Percentiles rank a stretch among this genome's conserved stretches.
Evolutionary conservation across 2,329 filamentous ascomycete genomes (phyloP).

Genomic region (Hypoxylon sp.): DNA sequence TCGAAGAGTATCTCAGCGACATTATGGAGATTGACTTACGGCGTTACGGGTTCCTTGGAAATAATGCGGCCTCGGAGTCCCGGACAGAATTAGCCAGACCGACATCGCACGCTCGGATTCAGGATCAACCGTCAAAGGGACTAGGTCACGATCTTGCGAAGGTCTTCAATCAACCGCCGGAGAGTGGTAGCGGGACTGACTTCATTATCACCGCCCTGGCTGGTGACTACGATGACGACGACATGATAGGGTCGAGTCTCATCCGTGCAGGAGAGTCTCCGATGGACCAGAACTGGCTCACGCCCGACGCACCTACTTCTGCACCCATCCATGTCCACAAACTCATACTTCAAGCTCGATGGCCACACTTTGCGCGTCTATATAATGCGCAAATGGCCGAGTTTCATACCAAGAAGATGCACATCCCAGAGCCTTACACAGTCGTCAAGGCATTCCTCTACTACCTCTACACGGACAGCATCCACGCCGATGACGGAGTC

Average conservation of each 20-base stretch:
- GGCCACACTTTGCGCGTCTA: conserved; percentile 93
- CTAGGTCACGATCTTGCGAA: conserved; percentile 86
- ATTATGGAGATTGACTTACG: conserved; percentile 93
- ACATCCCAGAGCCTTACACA: conserved; percentile 94
- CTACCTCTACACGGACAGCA: conserved; percentile 96
- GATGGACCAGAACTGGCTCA: conserved; percentile 63
- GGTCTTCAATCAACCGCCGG: conserved; percentile 86
- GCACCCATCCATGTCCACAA: conserved; percentile 92
- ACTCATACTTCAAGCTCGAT: conserved; percentile 91
- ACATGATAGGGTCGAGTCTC: conserved; percentile 62
- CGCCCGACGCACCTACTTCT: conserved; percentile 71
- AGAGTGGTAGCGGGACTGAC: conserved; percentile 85
- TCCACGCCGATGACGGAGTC: conserved; percentile 77
- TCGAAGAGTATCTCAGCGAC: conserved; percentile 93
- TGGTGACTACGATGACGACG: conserved; percentile 77
- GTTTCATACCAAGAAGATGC: conserved; percentile 96
- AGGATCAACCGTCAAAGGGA: conserved; percentile 66
- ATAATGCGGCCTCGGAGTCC: conserved; percentile 68
- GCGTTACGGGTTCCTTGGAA: conserved; percentile 88
- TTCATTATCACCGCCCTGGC: conserved; percentile 89
- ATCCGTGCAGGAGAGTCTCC: conserved; percentile 54
- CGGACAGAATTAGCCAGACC: conserved; percentile 58
- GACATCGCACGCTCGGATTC: conserved; percentile 55
- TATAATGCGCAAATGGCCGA: conserved; percentile 96
- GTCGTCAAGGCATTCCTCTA: conserved; percentile 95